phyloP scores from a whole-genome alignment of 805 yeast genomes.

The Sugiyamaella marilandica region DNA sequence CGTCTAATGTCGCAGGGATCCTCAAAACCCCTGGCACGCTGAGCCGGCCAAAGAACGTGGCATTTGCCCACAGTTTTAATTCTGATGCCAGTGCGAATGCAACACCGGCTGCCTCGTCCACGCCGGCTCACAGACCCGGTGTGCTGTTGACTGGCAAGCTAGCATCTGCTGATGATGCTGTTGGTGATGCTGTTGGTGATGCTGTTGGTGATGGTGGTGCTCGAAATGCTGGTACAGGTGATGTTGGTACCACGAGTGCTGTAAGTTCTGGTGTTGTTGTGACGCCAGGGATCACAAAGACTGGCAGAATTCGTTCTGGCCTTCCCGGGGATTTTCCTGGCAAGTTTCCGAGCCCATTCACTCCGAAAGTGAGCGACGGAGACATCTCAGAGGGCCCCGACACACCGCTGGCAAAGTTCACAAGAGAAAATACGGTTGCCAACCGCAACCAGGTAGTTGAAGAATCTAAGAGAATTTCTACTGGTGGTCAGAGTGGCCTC shows the following conservation, averaged over 20 bases:
- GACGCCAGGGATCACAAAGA: background rate
- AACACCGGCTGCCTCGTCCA: background rate
- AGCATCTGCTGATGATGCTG: background rate
- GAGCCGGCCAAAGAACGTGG: slow-evolving; percentile 16
- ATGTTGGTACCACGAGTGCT: background rate
- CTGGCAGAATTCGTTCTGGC: slow-evolving; percentile 17
- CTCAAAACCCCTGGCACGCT: slow-evolving; percentile 21
- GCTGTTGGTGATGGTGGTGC: background rate
- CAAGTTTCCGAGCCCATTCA: slow-evolving; percentile 23
- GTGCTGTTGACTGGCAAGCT: no score
- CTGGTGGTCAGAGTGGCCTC: background rate
- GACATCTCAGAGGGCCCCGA: background rate
- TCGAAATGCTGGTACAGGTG: background rate
- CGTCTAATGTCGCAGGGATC: slow-evolving; percentile 12
- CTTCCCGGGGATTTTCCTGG: slow-evolving; percentile 22
- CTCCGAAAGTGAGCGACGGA: slow-evolving; percentile 11
- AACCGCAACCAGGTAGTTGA: background rate
- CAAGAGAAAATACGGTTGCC: slow-evolving; percentile 1
- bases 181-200: background rate
- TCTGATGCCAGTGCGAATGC: background rate
- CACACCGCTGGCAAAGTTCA: slow-evolving; percentile 7
- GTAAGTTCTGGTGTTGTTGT: background rate
- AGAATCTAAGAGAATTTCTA: background rate
- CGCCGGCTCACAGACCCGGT: background rate
- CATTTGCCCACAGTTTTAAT: slow-evolving; percentile 16